Base-by-base conservation (phyloP, 2,329 filamentous ascomycete genomes). In the Diaporthe sp. region DNA sequence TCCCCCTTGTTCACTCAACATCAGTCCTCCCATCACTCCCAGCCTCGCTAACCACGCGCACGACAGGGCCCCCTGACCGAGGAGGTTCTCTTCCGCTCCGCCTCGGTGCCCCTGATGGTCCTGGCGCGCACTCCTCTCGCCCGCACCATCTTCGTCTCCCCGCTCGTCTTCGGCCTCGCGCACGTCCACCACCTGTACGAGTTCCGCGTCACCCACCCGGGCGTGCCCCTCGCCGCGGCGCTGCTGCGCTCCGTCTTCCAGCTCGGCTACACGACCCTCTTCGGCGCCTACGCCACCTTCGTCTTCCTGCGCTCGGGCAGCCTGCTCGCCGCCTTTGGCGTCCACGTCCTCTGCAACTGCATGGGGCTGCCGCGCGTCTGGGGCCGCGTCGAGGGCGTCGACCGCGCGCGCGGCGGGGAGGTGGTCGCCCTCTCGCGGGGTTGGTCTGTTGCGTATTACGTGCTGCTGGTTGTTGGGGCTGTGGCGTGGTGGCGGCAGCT, bases 141-240 rank as follows among this genome's bases (percentile, higher is more conserved):
- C 3, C 86, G 86, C 55, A 95, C 94, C 78, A 90, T 98, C 81
- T 95, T 98, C 85, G 86, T 95, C 15, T 94, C 95, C 1, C 96
- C 96, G 9, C 86, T 98, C 15, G 93, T 98, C 83, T 98, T 98
- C 82, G 96, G 96, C 70, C 92, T 98, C 59, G 96, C 97, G 10
- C 97, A 99, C 85, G 85, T 98, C 65, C 96, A 99, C 85, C 97
- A 99, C 85, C 95, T 98, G 83, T 98, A 98, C 86, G 97, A 98
- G 85, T 98, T 98, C 84, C 90, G 94, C 74, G 88, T 98, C 74
- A 94, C 94, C 1, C 92, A 97, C 79, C 94, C 95, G 12, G 88
- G 91, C 77, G 92, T 93, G 2, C 90, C 94, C 0, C 81, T 92
- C 17, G 78, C 88, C 1, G 88, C 90, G 2, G 92, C 93, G 9